These are phyloP conservation scores for Dactylis glomerata DNA, from an alignment of 176 grass and related monocot species.

Conservation along the genomic window DNA sequence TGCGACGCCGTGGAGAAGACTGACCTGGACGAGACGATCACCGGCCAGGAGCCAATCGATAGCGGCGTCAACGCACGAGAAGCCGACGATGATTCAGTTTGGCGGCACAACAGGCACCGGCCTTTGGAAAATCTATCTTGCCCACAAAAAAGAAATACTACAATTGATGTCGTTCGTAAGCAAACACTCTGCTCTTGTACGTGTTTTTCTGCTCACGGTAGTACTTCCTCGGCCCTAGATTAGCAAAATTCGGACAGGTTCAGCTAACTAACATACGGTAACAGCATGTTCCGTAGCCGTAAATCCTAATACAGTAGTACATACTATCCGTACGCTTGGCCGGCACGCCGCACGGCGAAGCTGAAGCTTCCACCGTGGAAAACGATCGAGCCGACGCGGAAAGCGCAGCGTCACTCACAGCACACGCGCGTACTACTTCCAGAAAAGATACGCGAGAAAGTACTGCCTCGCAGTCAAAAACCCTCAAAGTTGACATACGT, in stretches of 20 bases:
- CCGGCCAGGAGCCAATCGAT: not conserved
- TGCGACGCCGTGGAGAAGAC: too few species aligned
- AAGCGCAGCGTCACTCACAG: constrained; percentile 27
- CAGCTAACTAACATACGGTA: not conserved
- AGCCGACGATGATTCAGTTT: not conserved
- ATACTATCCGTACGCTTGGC: too few species aligned
- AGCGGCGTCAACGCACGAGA: not conserved
- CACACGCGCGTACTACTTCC: not conserved
- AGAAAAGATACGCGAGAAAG: not conserved
- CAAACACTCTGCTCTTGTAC: too few species aligned
- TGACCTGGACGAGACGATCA: not conserved
- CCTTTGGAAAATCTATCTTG: too few species aligned
- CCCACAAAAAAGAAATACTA: too few species aligned
- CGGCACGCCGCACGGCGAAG: constrained; percentile 19
- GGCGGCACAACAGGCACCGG: not conserved
- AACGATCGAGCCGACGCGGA: not conserved
- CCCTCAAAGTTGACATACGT: not conserved
- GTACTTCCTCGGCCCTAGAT: too few species aligned
- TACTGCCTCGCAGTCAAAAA: not conserved
- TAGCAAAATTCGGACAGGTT: not conserved
- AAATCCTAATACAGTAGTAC: too few species aligned
- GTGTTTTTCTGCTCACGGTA: too few species aligned
- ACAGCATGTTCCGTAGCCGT: not conserved
- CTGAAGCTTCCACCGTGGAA: constrained; percentile 14
- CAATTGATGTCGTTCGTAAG: too few species aligned